Evolutionary conservation across 495 filamentous ascomycete genomes (phyloP), one percentile per base, ranked within the genome.

Genomic region (Penicillium coprophilum): DNA sequence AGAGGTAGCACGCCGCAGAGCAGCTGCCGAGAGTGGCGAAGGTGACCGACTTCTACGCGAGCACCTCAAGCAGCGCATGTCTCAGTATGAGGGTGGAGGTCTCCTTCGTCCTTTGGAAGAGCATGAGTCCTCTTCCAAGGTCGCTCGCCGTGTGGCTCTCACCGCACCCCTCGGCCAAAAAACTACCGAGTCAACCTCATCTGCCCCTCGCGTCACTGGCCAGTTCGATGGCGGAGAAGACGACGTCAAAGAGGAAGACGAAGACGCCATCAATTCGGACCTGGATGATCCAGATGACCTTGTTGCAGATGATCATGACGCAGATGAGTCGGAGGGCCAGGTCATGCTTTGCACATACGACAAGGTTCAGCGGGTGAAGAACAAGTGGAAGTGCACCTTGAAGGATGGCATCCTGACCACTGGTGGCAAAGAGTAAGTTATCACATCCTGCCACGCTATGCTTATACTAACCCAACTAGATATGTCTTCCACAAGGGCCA

Each of bases 361-460:
- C 77, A 99, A 99, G 78, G 94, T 99, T 19, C 92, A 97, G 73
- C 81, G 94, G 48, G 95, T 97, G 56, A 99, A 99, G 86, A 99
- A 97, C 72, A 99, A 97, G 87, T 99, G 94, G 94, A 99, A 99
- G 86, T 99, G 94, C 76, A 90, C 89, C 6, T 81, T 99, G 51
- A 97, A 97, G 78, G 94, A 99, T 64, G 94, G 94, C 17, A 89
- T 99, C 15, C 79, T 99, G 58, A 96, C 87, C 46, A 89, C 92
- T 36, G 90, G 90, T 60, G 87, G 88, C 58, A 92, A 87, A 71
- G 94, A 99, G 83, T 90, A 71, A 74, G 85, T 81, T 54, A 15
- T 44, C 5, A 45, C 15, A 17, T 5, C 2, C 21, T 28, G 13
- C 21, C 10, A 21, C 12, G 10, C 13, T 54, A 4, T 27, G 46